Base-by-base conservation (phyloP, 2,329 filamentous ascomycete genomes). In the Penicillium brevicompactum region DNA sequence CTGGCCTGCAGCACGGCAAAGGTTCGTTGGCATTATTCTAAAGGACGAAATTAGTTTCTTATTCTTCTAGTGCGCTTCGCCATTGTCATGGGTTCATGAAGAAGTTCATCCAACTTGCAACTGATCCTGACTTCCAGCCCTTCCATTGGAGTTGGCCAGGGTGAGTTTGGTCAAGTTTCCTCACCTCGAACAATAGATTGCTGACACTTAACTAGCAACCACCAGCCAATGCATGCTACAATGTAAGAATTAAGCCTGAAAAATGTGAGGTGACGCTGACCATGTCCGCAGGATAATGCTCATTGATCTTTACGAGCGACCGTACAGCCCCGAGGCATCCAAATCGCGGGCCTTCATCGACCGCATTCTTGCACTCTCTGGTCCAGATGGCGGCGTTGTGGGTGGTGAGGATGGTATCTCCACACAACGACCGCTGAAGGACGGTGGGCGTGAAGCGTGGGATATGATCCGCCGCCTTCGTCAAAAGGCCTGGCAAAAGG, bases 121-220 rank as follows among this genome's bases (percentile, higher is more conserved):
- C 75, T 3, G 77, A 79, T 58, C 72, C 76, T 18, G 76, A 78
- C 45, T 76, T 80, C 41, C 75, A 79, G 55, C 76, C 76, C 0
- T 79, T 80, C 46, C 74, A 78, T 46, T 80, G 78, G 78, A 77
- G 74, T 55, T 80, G 77, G 77, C 76, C 77, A 38, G 75, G 76
- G 69, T 73, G 58, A 61, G 68, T 51, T 13, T 37, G 9, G 9
- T 10, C 2, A 4, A 46, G 37, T 18, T 24, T 1, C 4, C 34
- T n/a, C 11, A 31, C 16, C 9, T 18, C n/a, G 7, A 4, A 1
- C 10, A 32, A 14, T 14, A 22, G 30, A 14, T 4, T 5, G 43
- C 65, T 66, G 49, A 70, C 43, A 10, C n/a, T 27, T 49, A 9
- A 10, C 18, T 27, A 73, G 70, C 4, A 76, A 73, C 44, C 73